Base-by-base conservation (phyloP, 768 basidiomycete genomes). In the Mycena rebaudengoi region DNA sequence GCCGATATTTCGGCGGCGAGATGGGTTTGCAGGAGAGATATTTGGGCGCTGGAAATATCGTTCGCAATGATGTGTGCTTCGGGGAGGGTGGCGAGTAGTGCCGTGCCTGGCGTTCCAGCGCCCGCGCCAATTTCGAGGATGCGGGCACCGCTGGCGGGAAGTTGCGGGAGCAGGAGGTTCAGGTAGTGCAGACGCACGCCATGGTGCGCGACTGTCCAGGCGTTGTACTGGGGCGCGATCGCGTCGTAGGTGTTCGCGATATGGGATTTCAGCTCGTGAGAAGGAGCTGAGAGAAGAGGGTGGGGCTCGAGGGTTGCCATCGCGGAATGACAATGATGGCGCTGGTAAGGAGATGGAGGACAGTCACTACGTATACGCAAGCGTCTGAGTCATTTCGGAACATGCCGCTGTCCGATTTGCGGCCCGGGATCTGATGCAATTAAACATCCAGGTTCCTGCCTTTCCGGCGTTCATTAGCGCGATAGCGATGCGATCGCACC, bases 91-190 rank as follows among this genome's bases (percentile, higher is more conserved):
- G 26, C 35, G 10, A 58, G 56, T 44, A 58, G 35, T 13, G 33
- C 55, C 8, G 56, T 58, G 45, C 45, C 37, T 7, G 56, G 56
- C 45, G 29, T 46, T 33, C 56, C 56, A 7, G 56, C 56, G 46
- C 56, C 56, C 45, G 45, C 45, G 35, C 56, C 56, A 46, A 58
- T 26, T 18, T 58, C 56, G 11, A 58, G 56, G 45, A 58, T 40
- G 56, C 45, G 35, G 40, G 45, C 33, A 1, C 45, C 35, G 56
- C 26, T 58, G 45, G 56, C 37, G 1, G 56, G 45, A 16, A 58
- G 33, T 18, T 30, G 56, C 1, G 56, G 56, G 56, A 58, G 45
- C 18, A 58, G 56, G 25, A 25, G 56, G 25, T 48, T 58, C 11
- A 58, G 56, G 44, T 58, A 49, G 26, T 58, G 16, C 56, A 58